These are phyloP conservation scores for Peterozyma xylosa DNA, from an alignment of 805 yeast genomes.

Conservation along the genomic window DNA sequence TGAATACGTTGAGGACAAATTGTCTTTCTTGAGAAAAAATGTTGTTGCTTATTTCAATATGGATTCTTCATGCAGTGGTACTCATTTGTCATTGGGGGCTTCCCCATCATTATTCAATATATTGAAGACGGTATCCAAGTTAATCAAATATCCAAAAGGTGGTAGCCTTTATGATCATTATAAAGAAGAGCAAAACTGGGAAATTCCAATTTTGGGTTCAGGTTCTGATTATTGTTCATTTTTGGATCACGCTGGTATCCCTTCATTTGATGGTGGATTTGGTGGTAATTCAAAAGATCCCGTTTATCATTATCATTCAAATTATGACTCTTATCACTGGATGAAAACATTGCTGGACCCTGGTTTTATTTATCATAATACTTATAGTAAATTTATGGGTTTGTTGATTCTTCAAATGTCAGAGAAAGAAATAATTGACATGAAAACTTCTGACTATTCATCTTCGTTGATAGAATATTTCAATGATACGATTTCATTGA, in stretches of 20 bases:
- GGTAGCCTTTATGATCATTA: constrained; percentile 30
- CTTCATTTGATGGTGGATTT: constrained; percentile 56
- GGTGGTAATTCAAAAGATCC: constrained; percentile 36
- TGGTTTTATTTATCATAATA: constrained; percentile 49
- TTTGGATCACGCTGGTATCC: constrained; percentile 51
- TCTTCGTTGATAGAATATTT: constrained; percentile 28
- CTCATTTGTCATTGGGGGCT: constrained; percentile 41
- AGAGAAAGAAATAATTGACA: constrained; percentile 38
- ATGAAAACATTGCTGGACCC: constrained; percentile 59
- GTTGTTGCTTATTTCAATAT: constrained; percentile 64
- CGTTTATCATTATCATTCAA: constrained; percentile 70
- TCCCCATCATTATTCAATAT: constrained; percentile 53
- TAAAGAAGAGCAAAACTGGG: constrained; percentile 19
- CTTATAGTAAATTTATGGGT: constrained; percentile 49
- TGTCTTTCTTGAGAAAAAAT: constrained; percentile 33
- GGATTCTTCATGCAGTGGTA: constrained; percentile 61
- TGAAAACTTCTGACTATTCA: constrained; percentile 34
- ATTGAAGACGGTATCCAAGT: constrained; percentile 33
- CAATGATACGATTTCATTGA: constrained; percentile 22
- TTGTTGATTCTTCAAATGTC: constrained; percentile 37
- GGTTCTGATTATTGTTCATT: constrained; percentile 67
- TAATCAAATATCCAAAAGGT: constrained; percentile 36
- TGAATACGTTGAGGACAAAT: constrained; percentile 64
- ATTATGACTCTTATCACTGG: constrained; percentile 69
- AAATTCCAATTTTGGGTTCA: constrained; percentile 48